These are phyloP conservation scores for Acacia crassicarpa DNA, from an alignment of 306 rosid species.

Conservation along the genomic window DNA sequence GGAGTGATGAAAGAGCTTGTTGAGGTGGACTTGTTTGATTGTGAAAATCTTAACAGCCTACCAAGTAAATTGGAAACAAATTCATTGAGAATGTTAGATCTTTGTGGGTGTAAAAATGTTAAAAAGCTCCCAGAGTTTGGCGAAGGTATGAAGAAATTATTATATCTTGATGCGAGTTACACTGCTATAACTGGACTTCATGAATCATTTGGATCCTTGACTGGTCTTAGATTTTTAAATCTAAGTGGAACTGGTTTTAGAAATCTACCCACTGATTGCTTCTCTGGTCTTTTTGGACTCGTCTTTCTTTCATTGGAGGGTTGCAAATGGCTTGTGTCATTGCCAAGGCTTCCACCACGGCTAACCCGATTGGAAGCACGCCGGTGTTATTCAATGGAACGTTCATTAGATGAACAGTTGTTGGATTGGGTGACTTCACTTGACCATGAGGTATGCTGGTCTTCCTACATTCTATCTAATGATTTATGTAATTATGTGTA, in stretches of 20 bases:
- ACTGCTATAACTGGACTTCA: background rate
- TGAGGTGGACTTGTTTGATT: too few species aligned
- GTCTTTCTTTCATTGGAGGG: too few species aligned
- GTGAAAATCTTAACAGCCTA: background rate
- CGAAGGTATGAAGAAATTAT: background rate
- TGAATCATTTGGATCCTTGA: background rate
- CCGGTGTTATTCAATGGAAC: too few species aligned
- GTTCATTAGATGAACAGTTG: too few species aligned
- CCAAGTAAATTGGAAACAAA: background rate
- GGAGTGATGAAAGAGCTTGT: too few species aligned
- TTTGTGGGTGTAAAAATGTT: background rate
- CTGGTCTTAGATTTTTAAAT: background rate
- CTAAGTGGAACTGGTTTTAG: too few species aligned
- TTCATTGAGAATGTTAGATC: background rate
- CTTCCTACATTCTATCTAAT: background rate
- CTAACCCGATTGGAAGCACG: too few species aligned
- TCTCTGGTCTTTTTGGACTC: too few species aligned
- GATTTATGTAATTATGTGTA: background rate
- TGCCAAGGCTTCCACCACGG: background rate
- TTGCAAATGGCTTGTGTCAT: background rate
- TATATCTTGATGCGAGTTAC: background rate
- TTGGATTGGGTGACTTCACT: too few species aligned
- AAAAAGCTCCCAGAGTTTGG: background rate
- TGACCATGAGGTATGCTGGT: background rate
- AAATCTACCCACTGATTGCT: too few species aligned